Percentiles rank a stretch among this genome's conserved stretches.
phyloP scores from a whole-genome alignment of 345 rosid species.

The Salix suchowensis region DNA sequence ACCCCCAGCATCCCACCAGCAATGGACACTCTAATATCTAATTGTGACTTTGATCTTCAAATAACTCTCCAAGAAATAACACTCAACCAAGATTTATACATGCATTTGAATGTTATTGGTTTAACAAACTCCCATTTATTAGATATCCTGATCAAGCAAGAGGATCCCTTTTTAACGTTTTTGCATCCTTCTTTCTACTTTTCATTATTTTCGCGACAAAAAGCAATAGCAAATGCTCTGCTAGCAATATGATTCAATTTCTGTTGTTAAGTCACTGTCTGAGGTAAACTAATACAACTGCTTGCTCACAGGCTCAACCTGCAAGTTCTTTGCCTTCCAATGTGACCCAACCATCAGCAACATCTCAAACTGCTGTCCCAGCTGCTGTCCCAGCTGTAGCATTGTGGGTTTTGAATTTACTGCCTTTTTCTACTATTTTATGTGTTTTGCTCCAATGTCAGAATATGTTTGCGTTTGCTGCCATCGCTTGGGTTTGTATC shows the following conservation, averaged over 20 bases:
- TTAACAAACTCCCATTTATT: neutral
- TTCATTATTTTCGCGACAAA: neutral
- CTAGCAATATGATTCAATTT: neutral
- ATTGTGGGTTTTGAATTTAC: slow-evolving; percentile 9
- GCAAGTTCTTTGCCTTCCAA: slow-evolving; percentile 9
- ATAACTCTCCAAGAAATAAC: neutral
- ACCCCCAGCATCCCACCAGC: neutral
- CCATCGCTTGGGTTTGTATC: neutral
- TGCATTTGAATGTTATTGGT: neutral
- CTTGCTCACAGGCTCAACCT: slow-evolving; percentile 14
- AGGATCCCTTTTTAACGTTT: neutral
- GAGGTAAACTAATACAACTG: neutral
- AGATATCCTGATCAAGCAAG: neutral
- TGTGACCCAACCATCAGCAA: slow-evolving; percentile 4
- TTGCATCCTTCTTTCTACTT: neutral
- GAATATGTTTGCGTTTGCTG: too few relatives aligned
- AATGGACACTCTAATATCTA: neutral
- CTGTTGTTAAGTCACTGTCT: neutral
- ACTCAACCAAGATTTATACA: neutral
- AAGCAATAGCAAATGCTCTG: neutral
- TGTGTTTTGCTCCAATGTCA: neutral
- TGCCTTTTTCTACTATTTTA: neutral
- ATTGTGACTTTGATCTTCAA: neutral
- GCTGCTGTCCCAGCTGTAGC: slow-evolving; percentile 2
- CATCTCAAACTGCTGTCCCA: slow-evolving; percentile 11